Evolutionary conservation across 2,329 filamentous ascomycete genomes (phyloP).

Genomic region (Arthrobotrys musiformis): DNA sequence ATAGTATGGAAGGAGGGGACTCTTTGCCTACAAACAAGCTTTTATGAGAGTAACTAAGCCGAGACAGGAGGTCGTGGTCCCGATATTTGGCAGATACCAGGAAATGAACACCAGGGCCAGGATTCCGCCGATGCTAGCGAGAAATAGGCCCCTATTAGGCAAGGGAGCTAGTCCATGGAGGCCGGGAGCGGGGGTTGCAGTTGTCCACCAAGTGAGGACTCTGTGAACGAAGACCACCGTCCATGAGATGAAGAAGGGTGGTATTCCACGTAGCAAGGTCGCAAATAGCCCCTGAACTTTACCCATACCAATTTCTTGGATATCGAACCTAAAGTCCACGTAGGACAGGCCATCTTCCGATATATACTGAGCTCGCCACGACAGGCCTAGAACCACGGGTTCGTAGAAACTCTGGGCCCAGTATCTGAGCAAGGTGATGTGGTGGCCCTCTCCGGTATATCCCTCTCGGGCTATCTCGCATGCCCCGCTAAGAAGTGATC

Average conservation of each 20-base stretch:
- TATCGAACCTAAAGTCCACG: not conserved
- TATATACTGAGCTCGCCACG: not conserved
- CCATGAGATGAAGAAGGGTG: not conserved
- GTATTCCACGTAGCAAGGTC: not conserved
- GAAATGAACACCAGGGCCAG: too few relatives aligned
- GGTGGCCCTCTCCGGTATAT: not conserved
- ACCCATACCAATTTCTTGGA: not conserved
- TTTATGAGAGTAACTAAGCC: too few relatives aligned
- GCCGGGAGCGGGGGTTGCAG: too few relatives aligned
- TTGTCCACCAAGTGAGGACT: too few relatives aligned
- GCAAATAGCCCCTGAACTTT: not conserved
- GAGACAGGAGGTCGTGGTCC: too few relatives aligned
- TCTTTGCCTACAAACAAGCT: too few relatives aligned
- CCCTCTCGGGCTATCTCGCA: not conserved
- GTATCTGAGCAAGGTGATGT: not conserved
- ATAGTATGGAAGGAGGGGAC: too few relatives aligned
- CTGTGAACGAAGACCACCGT: too few relatives aligned
- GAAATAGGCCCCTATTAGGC: too few relatives aligned
- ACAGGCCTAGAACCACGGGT: not conserved
- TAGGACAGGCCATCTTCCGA: not conserved
- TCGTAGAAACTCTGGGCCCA: not conserved
- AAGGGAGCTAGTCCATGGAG: too few relatives aligned
- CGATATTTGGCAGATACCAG: too few relatives aligned
- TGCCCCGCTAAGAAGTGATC: not conserved
- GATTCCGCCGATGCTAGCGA: too few relatives aligned